Base-by-base conservation (phyloP, 768 basidiomycete genomes). In the Agaricus subrufescens region DNA sequence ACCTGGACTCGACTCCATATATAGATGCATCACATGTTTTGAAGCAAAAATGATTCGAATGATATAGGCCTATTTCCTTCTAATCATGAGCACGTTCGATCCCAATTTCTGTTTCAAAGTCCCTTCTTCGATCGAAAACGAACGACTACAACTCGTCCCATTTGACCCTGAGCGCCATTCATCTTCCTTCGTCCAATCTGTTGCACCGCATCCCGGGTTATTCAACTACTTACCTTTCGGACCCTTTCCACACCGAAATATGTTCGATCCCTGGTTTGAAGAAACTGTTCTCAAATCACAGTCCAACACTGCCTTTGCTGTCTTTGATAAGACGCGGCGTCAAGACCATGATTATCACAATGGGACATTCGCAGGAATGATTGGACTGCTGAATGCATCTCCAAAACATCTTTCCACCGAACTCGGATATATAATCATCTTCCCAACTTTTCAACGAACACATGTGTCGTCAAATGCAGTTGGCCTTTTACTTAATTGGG, bases 391-490 rank as follows among this genome's bases (percentile, higher is more conserved):
- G 42, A 75, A 80, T 54, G 69, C 78, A 5, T 74, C 71, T 7
- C 60, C 73, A 1, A 50, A 48, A 5, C 63, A 82, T 55, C 71
- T 83, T 8, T 67, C 64, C 27, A 74, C 74, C 10, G 86, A 89
- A 60, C 74, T 87, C 30, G 84, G 81, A 7, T 75, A 72, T 60
- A 67, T 85, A 34, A 70, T 84, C 50, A 75, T 82, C 42, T 65
- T 83, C 1, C 83, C 84, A 0, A 64, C 63, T 1, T 87, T 84
- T 65, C 85, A 86, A 57, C 72, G 81, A 12, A 87, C 83, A 0
- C 83, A 87, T 58, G 78, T 89, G 27, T 75, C 83, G 2, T 77
- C 83, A 3, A 79, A 81, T 58, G 76, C 78, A 1, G 66, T 75
- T 19, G 81, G 80, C 0, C 61, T 83, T 2, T 65, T 85, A 5